These are phyloP conservation scores for Aureobasidium vineae DNA, from an alignment of 2,329 filamentous ascomycete genomes.

Conservation along the genomic window DNA sequence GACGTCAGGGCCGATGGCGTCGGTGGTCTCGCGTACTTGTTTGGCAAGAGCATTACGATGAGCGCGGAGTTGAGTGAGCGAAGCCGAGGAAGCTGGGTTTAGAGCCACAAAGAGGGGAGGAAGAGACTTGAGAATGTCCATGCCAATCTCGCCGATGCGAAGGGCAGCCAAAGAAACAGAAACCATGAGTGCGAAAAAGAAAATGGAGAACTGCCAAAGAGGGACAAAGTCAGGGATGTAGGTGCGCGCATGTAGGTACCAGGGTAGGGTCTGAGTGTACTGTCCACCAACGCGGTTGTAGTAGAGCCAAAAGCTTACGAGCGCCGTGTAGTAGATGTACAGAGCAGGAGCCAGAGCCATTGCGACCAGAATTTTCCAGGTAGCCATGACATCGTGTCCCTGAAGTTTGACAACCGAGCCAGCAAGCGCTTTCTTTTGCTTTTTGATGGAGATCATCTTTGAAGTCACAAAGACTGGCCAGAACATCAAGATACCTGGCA, in stretches of 20 bases:
- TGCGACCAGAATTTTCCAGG: constrained; percentile 87
- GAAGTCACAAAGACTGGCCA: constrained; percentile 81
- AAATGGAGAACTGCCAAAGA: constrained; percentile 71
- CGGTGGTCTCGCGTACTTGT: constrained; percentile 88
- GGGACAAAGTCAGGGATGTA: constrained; percentile 76
- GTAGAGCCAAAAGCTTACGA: constrained; percentile 75
- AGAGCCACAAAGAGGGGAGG: constrained; percentile 82
- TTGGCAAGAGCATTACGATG: constrained; percentile 71
- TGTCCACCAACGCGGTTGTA: constrained; percentile 74
- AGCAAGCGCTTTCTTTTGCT: constrained; percentile 78
- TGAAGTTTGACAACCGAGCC: constrained; percentile 86
- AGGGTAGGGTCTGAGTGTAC: constrained; percentile 1
- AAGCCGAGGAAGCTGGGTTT: constrained; percentile 79
- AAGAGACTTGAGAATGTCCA: constrained; percentile 97
- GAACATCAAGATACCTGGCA: constrained; percentile 84
- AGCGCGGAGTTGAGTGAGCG: constrained; percentile 72
- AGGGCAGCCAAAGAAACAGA: constrained; percentile 88
- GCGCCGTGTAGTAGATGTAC: constrained; percentile 75
- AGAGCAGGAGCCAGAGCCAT: constrained; percentile 77
- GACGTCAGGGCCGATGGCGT: constrained; percentile 90
- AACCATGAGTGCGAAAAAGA: constrained; percentile 77
- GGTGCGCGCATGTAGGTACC: constrained; percentile 17
- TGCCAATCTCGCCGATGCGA: constrained; percentile 94
- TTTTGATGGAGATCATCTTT: constrained; percentile 76
- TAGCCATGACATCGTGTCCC: constrained; percentile 85